Base-by-base conservation (phyloP, 2,329 filamentous ascomycete genomes). In the Cladosporium phlei region DNA sequence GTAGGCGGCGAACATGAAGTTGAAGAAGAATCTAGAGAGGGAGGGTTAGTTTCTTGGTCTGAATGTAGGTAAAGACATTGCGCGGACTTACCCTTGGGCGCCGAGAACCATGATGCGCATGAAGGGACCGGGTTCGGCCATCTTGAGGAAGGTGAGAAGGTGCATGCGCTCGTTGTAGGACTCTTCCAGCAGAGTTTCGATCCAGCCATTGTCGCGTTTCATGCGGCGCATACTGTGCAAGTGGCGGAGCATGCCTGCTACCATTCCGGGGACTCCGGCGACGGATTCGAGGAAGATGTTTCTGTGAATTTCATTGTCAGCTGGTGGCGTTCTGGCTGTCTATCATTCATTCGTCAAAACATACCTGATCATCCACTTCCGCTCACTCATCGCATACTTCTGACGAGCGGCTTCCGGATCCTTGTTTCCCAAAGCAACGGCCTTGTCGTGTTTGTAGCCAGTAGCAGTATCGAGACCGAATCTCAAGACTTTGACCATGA, bases 21-120 rank as follows among this genome's bases (percentile, higher is more conserved):
- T 98, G 78, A 95, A 96, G 75, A 95, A 97, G 58, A 97, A 87
- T 29, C n/a, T n/a, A n/a, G n/a, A n/a, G n/a, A n/a, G n/a, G n/a
- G n/a, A n/a, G n/a, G n/a, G n/a, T n/a, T n/a, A n/a, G n/a, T n/a
- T n/a, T n/a, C n/a, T n/a, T n/a, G n/a, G n/a, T n/a, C n/a, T n/a
- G n/a, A n/a, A n/a, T n/a, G n/a, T n/a, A n/a, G n/a, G n/a, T n/a
- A n/a, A n/a, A n/a, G n/a, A n/a, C n/a, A n/a, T n/a, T n/a, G n/a
- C n/a, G n/a, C n/a, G n/a, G n/a, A n/a, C n/a, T n/a, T n/a, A n/a
- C n/a, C 91, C 93, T 66, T 97, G 91, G 0, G 91, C 90, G 9
- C 83, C 88, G 29, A 97, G 78, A 46, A 97, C 88, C 81, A 95
- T 87, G 47, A 88, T 67, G 53, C 88, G 85, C 90, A 96, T 95